Evolutionary conservation across 2,329 filamentous ascomycete genomes (phyloP), one percentile per base, ranked within the genome.

Genomic region (Exophiala xenobiotica): DNA sequence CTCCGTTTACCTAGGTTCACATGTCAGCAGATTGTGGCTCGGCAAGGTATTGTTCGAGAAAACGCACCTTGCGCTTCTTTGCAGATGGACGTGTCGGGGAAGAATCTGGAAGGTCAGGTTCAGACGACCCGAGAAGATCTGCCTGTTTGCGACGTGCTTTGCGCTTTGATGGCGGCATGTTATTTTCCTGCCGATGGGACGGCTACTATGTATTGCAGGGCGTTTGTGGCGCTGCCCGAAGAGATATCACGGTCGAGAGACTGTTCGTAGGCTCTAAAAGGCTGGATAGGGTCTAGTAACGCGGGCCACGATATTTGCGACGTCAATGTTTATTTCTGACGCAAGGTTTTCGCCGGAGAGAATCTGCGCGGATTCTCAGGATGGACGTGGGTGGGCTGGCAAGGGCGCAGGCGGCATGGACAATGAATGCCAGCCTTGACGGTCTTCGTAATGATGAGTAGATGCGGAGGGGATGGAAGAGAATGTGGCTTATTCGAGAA

Each of bases 61-160:
- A 49, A 63, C 63, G 59, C 53, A 76, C 74, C 70, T 72, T 76
- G 69, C 73, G 71, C 66, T 74, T 76, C 63, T 75, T 77, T 46
- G 67, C 65, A 18, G 74, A 70, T 12, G 73, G 71, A 31, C 70
- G 72, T 58, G 67, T 70, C 35, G 74, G 72, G 27, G 74, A 77
- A 26, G 74, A 77, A 56, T 75, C 73, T 57, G 72, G 68, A 26
- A 68, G 65, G 55, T 76, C 74, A 51, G 66, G 68, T 46, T 75
- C 73, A 22, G 71, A 72, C 2, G 68, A 57, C 26, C 41, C 53
- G 31, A 51, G 46, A 19, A 50, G 16, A 24, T 54, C 45, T 12
- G 48, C 44, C n/a, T 54, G 52, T 43, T 54, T 60, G 49, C 58
- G 58, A 47, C 54, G 51, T 44, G 59, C 46, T 55, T 60, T 61